Evolutionary conservation across 495 filamentous ascomycete genomes (phyloP), one percentile per base, ranked within the genome.

Genomic region (Sordaria brevicollis): DNA sequence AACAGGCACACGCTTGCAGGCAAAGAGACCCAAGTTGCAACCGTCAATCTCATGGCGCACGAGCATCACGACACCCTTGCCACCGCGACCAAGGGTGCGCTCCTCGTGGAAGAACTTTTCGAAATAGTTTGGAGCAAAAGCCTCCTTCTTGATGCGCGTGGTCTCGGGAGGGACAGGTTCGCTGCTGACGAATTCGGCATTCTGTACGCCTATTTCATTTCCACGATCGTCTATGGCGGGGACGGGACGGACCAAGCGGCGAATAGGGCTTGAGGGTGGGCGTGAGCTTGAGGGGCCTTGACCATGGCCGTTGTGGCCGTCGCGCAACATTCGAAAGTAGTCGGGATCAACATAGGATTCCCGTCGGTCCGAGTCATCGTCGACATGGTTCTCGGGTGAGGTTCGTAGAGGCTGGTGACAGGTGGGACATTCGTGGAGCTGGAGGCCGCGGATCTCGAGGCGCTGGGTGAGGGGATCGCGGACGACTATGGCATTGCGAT

Each of bases 1-100:
- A 15, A 99, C 95, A 4, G 95, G 96, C 1, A 99, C 93, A 39
- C 95, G 88, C 78, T 99, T 99, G 84, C 95, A 99, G 31, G 95
- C 95, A 79, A 97, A 99, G 68, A 96, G 87, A 1, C 85, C 95
- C 6, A 98, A 87, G 15, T 88, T 85, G 37, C 97, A 93, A 7
- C 91, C 88, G 77, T 97, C 95, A 67, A 99, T 85, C 68, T 97
- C 82, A 81, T 99, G 95, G 62, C 89, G 89, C 11, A 99, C 96
- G 11, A 97, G 84, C 68, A 99, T 76, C 2, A 99, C 95, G 38
- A 98, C 93, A 1, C 95, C 95, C 74, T 97, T 97, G 3, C 95
- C 95, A 10, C 95, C 95, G 75, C 90, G 87, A 15, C 95, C 95
- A 5, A 99, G 85, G 74, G 93, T 89, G 9, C 84, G 85, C 75